Evolutionary conservation across 345 rosid genomes (phyloP).

Genomic region (Fremontodendron californicum): DNA sequence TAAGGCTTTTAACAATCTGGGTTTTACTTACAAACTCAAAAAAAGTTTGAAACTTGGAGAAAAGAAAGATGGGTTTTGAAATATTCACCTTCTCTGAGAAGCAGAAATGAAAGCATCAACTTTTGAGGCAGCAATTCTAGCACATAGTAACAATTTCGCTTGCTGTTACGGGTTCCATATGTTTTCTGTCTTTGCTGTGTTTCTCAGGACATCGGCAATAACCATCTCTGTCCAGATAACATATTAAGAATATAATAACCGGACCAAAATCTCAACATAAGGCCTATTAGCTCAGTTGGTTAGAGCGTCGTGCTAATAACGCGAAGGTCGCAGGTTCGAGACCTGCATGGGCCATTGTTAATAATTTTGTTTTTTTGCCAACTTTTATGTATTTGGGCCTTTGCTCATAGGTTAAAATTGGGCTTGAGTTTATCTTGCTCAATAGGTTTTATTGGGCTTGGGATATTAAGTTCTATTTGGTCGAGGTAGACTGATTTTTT

Average conservation of each 20-base stretch:
- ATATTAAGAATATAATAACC: no score
- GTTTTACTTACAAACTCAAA: background rate
- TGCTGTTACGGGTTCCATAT: constrained; percentile 58
- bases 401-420: no score
- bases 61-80: background rate
- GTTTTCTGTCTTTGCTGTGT: constrained; percentile 3
- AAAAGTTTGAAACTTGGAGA: background rate
- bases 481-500: no score
- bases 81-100: constrained; percentile 59
- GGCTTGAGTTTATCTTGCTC: no score
- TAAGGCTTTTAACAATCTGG: background rate
- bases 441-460: no score
- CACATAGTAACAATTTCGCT: constrained; percentile 58
- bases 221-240: no score
- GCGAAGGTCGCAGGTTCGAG: constrained; percentile 84
- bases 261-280: no score
- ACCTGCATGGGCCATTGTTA: constrained; percentile 85
- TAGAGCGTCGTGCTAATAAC: constrained; percentile 96
- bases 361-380: no score
- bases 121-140: constrained; percentile 61
- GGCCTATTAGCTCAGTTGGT: constrained; percentile 82
- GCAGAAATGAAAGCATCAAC: constrained; percentile 65
- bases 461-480: no score
- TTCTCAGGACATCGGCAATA: background rate
- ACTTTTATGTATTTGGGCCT: no score